These are phyloP conservation scores for Crithidia sp. DNA, from an alignment of 208 protist species.

Conservation along the genomic window DNA sequence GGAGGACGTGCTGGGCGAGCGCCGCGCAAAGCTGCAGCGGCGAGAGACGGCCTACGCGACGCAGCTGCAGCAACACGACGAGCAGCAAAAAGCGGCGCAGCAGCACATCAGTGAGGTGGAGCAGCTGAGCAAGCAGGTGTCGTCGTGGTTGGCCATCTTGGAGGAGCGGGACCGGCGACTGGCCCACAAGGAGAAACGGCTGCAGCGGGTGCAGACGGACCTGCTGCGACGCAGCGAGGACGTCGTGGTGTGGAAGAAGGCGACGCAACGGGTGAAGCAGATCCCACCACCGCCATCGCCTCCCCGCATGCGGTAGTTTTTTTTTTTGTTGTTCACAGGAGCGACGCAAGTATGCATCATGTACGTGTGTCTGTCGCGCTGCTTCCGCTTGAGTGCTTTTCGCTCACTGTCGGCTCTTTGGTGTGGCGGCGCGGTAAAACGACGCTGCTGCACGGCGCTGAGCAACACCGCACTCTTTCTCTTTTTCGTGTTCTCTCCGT, in stretches of 20 bases:
- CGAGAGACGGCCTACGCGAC: conserved; percentile 49
- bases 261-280: conserved; percentile 39
- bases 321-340: neutral
- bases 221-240: conserved; percentile 65
- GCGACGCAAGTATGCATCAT: too few species aligned
- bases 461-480: too few species aligned
- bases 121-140: conserved; percentile 62
- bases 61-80: conserved; percentile 51
- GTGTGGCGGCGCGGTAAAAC: too few species aligned
- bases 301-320: conserved; percentile 18
- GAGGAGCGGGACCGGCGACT: conserved; percentile 70
- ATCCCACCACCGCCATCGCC: conserved; percentile 37
- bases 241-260: conserved; percentile 46
- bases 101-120: conserved; percentile 67
- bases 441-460: too few species aligned
- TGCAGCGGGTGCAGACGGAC: conserved; percentile 66
- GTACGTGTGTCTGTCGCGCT: too few species aligned
- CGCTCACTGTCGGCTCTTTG: too few species aligned
- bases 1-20: conserved; percentile 38
- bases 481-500: too few species aligned
- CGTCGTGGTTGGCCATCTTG: conserved; percentile 74
- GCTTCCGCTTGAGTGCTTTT: too few species aligned
- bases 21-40: conserved; percentile 27
- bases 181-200: conserved; percentile 61
- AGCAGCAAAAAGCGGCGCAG: conserved; percentile 62